Evolutionary conservation across 345 rosid species (phyloP), one percentile per base, ranked within the genome.

Genomic region (Hibiscus syriacus): DNA sequence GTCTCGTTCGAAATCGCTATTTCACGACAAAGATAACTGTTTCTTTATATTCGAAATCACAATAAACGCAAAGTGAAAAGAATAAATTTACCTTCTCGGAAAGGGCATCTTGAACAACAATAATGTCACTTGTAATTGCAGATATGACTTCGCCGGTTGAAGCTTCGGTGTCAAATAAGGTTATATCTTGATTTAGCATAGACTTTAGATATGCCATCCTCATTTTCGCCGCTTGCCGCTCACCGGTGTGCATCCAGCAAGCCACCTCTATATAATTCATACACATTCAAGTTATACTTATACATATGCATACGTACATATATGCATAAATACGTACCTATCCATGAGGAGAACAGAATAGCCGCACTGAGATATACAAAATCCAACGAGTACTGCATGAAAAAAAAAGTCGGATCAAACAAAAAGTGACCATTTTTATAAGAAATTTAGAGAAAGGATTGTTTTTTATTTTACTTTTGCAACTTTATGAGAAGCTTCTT

Each of bases 181-280:
- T 91, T 32, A 91, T 91, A 55, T 94, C 99, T 74, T 94, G 99
- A 72, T 80, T 89, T 66, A 94, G 74, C 98, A 91, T 83, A 2
- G 96, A 86, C 64, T 83, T 82, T 9, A 94, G 76, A 80, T 94
- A 91, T 3, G 97, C 95, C 96, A 80, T 89, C 72, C 99, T 86
- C 90, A 94, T 87, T 71, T 91, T 91, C 5, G 95, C 95, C 0
- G 96, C 99, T 41, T 91, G 99, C 69, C 99, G 69, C 62, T 94
- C 99, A 39, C 97, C 99, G 0, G 92, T 91, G 54, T 94, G 86
- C 99, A 94, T 94, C 99, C 99, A 94, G 68, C 96, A 94, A 50
- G 87, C 90, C 70, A 94, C 98, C 96, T 94, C 99, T 94, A 29
- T 12, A 67, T 20, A 30, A 10, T 32, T 0, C 1, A 34, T 34